phyloP scores from a whole-genome alignment of 345 rosid species.

The Gossypium turneri region DNA sequence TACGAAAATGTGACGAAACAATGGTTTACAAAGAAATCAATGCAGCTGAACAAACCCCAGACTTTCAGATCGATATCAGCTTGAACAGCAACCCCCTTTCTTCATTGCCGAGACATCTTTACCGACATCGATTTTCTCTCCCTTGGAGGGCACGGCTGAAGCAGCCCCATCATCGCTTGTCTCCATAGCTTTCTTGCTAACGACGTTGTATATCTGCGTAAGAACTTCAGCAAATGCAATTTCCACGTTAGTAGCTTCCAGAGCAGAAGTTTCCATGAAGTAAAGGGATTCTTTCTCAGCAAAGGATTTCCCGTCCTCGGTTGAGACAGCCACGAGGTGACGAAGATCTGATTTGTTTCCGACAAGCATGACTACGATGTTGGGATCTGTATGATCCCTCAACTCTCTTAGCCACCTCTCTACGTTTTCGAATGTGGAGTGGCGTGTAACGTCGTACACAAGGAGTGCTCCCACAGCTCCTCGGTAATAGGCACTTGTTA shows the following conservation, averaged over 20 bases:
- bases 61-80: constrained; percentile 32
- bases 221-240: constrained; percentile 86
- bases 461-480: constrained; percentile 94
- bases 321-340: constrained; percentile 78
- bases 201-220: constrained; percentile 71
- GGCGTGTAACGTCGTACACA: constrained; percentile 81
- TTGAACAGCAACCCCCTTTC: constrained; percentile 87
- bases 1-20: constrained; percentile 27
- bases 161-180: constrained; percentile 45
- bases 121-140: constrained; percentile 78
- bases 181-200: constrained; percentile 90
- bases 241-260: constrained; percentile 80
- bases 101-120: constrained; percentile 86
- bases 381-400: constrained; percentile 90
- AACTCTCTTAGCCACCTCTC: constrained; percentile 89
- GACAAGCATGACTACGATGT: constrained; percentile 84
- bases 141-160: constrained; percentile 62
- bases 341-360: constrained; percentile 92
- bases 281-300: constrained; percentile 77
- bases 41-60: constrained; percentile 25
- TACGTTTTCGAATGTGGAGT: constrained; percentile 78
- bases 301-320: constrained; percentile 77
- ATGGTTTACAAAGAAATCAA: constrained; percentile 13
- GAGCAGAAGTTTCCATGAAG: constrained; percentile 94
- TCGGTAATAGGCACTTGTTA: constrained; percentile 89